Base-by-base conservation (phyloP, 805 yeast genomes). In the Schwanniomyces yamadae region DNA sequence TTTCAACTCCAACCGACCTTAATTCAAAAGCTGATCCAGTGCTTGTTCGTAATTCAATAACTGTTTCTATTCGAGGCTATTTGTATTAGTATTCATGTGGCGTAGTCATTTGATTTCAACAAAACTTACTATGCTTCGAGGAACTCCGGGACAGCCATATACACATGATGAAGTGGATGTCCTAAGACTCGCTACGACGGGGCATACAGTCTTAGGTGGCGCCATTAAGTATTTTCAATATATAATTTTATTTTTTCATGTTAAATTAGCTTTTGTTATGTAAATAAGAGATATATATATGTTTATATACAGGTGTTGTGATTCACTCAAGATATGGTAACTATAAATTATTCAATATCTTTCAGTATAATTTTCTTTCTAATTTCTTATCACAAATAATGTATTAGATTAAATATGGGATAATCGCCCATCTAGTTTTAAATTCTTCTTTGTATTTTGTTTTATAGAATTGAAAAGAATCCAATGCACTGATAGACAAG, bases 121-220 rank as follows among this genome's bases (percentile, higher is more conserved):
- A 12, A 25, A 17, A 35, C 39, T 24, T 24, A 35, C 39, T 17
- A 67, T 50, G 28, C 73, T 78, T 34, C 78, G 70, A 1, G 82
- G 77, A 1, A 81, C 77, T 0, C 88, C 88, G 0, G 87, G 86
- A 55, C 84, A 78, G 3, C 88, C 88, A 33, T 71, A 60, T 2
- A 81, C 77, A 0, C 77, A 59, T n/a, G 77, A 66, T 19, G 66
- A 62, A 31, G 73, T 74, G 24, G 78, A 69, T 3, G 82, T 75
- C 35, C 73, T 74, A 31, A 80, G 48, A 42, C 59, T 45, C 7
- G 57, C 61, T 15, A 55, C 46, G 13, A 64, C 60, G 5, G 70
- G 69, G 16, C 52, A 44, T 24, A 26, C 37, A 12, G 24, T 30
- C 31, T 42, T 42, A 4, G 37, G 42, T 6, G 45, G 42, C 16